phyloP scores from a whole-genome alignment of 2,329 filamentous ascomycete species.

The Mycosphaerelloides madeirae region DNA sequence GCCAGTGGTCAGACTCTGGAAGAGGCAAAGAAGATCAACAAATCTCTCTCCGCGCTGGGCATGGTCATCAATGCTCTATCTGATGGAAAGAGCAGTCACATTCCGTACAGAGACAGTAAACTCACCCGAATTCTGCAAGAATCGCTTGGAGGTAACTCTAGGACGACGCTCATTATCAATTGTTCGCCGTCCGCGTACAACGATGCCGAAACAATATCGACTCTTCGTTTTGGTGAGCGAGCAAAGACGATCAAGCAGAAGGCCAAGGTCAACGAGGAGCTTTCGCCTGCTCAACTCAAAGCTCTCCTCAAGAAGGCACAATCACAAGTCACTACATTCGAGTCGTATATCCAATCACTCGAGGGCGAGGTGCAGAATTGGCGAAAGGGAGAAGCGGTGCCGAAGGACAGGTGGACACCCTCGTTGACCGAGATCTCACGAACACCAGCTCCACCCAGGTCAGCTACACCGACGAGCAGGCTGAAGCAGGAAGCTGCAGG shows the following conservation, averaged over 20 bases:
- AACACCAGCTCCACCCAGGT: slow-evolving; percentile 43
- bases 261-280: slow-evolving; percentile 97
- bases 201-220: slow-evolving; percentile 88
- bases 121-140: slow-evolving; percentile 96
- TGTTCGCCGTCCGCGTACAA: slow-evolving; percentile 99
- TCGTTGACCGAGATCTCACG: slow-evolving; percentile 50
- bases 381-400: slow-evolving; percentile 82
- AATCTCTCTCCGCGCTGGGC: slow-evolving; percentile 93
- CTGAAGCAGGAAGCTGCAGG: slow-evolving; percentile 47
- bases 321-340: slow-evolving; percentile 80
- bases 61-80: slow-evolving; percentile 99
- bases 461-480: slow-evolving; percentile 58
- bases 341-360: slow-evolving; percentile 75
- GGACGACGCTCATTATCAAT: slow-evolving; percentile 98
- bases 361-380: slow-evolving; percentile 82
- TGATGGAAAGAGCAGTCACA: slow-evolving; percentile 91
- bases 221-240: slow-evolving; percentile 87
- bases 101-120: slow-evolving; percentile 97
- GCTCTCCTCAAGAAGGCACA: slow-evolving; percentile 87
- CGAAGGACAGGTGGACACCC: slow-evolving; percentile 81
- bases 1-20: slow-evolving; percentile 95
- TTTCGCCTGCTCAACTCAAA: slow-evolving; percentile 94
- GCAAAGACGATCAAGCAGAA: slow-evolving; percentile 99
- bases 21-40: slow-evolving; percentile 99
- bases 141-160: slow-evolving; percentile 92